phyloP scores from a whole-genome alignment of 2,329 filamentous ascomycete genomes.

The Colletotrichum sp. region DNA sequence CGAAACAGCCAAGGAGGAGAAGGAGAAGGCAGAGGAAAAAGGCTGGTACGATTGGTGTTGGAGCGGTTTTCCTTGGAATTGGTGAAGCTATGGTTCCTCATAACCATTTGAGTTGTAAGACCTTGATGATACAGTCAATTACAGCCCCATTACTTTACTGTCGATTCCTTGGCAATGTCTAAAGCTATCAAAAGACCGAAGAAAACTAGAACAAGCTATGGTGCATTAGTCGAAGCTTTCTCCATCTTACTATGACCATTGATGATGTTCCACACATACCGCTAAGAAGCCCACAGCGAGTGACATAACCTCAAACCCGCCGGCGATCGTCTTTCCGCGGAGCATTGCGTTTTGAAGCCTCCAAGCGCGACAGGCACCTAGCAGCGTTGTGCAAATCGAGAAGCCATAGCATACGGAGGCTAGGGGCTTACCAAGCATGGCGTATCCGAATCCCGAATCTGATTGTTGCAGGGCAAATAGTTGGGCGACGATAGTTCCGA shows the following conservation, averaged over 20 bases:
- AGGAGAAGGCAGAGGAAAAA: too few relatives aligned
- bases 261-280: conserved; percentile 9
- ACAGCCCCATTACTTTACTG: too few relatives aligned
- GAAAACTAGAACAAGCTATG: conserved; percentile 11
- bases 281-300: conserved; percentile 7
- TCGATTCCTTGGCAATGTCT: conserved; percentile 17
- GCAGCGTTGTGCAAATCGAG: conserved; percentile 39
- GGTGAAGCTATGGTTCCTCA: too few relatives aligned
- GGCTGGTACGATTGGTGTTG: too few relatives aligned
- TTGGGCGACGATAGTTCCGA: conserved; percentile 70
- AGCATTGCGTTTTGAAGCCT: conserved; percentile 34
- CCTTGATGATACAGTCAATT: too few relatives aligned
- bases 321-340: conserved; percentile 31
- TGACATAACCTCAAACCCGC: conserved; percentile 33
- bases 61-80: too few relatives aligned
- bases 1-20: too few relatives aligned
- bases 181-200: conserved; percentile 20
- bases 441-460: conserved; percentile 58
- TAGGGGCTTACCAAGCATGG: conserved; percentile 64
- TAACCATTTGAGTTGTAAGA: too few relatives aligned
- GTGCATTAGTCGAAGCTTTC: too few relatives aligned
- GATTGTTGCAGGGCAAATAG: conserved; percentile 61
- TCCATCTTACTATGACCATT: too few relatives aligned
- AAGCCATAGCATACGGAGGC: conserved; percentile 43
- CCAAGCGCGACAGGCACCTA: conserved; percentile 35